Evolutionary conservation across 108 stramenopile genomes (phyloP), one percentile per base, ranked within the genome.

Genomic region (Bacterosira constricta): DNA sequence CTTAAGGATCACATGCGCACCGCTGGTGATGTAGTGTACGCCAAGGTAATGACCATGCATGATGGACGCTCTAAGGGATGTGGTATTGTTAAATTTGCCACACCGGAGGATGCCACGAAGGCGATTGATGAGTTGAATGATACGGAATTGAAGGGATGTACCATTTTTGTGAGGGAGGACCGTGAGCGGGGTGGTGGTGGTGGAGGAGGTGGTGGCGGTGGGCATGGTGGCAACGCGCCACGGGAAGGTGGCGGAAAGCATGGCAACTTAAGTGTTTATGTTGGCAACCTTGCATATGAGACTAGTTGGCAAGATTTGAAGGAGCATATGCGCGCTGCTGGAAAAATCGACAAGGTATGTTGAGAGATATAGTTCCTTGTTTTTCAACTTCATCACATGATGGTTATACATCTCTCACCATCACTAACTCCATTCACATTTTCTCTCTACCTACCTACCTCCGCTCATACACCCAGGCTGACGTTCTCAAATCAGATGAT

Each of bases 1-100:
- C 85, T 99, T 27, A 97, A 96, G 66, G 96, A 97, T 82, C 88
- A 95, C 69, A 97, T 98, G 96, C 86, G 86, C 47, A 59, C 72
- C 1, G 75, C 84, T 53, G 96, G 95, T 13, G 90, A 94, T 41
- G 97, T 97, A 0, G 69, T 76, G 31, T 73, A 81, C 45, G 92
- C 90, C 9, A 89, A 97, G 56, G 79, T 99, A 26, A 81, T 97
- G 84, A 66, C 72, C 37, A 81, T 58, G 54, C 54, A 67, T 30
- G 86, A 87, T 52, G 89, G 91, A 7, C 79, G 88, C 29, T 86
- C 84, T 4, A 90, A 90, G 61, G 95, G 95, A 17, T 94, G 85
- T 71, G 95, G 87, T 0, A 86, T 93, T 58, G 95, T 96, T n/a
- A 88, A 88, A 39, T 96, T 87, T 70, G 62, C 73, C 9, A 73